Evolutionary conservation across 2,329 filamentous ascomycete species (phyloP).

Genomic region (Lecanicillium sp.): DNA sequence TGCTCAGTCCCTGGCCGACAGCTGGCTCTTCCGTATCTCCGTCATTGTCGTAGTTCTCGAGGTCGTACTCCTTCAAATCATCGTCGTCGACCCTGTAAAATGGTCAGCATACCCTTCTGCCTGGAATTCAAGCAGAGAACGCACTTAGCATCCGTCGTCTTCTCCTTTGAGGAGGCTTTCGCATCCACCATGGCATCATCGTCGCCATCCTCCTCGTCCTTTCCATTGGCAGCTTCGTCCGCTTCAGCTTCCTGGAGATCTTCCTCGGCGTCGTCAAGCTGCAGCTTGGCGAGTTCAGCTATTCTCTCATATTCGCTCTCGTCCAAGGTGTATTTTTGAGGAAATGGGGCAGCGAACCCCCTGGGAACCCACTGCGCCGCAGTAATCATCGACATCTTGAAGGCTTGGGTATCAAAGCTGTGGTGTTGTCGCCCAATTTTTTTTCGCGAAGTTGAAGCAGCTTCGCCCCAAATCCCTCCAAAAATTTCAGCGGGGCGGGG

Average conservation of each 20-base stretch:
- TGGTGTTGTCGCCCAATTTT: slow-evolving; percentile 6
- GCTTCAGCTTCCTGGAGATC: slow-evolving; percentile 68
- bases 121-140: slow-evolving; percentile 3
- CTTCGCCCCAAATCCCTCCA: slow-evolving; percentile 5
- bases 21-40: slow-evolving; percentile 43
- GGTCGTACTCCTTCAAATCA: slow-evolving; percentile 90
- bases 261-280: slow-evolving; percentile 87
- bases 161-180: slow-evolving; percentile 13
- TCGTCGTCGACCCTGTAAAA: slow-evolving; percentile 59
- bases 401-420: slow-evolving; percentile 18
- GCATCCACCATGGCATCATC: slow-evolving; percentile 29
- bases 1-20: slow-evolving; percentile 65
- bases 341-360: slow-evolving; percentile 69
- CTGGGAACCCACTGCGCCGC: slow-evolving; percentile 69
- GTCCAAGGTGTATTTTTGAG: slow-evolving; percentile 66
- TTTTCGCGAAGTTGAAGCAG: slow-evolving; percentile 5
- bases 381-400: slow-evolving; percentile 65
- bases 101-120: slow-evolving; percentile 12
- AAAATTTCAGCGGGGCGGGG: slow-evolving; percentile 10
- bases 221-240: slow-evolving; percentile 19
- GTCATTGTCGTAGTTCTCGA: slow-evolving; percentile 92
- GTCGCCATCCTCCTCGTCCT: slow-evolving; percentile 22
- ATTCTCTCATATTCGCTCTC: slow-evolving; percentile 71
- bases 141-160: slow-evolving; percentile 32
- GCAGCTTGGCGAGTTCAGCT: slow-evolving; percentile 64